A percentile compares a stretch with the other conserved stretches of the same genome.
Conservation (phyloP, 768 basidiomycete species). For the Gloeopeniophorella convolvens region DNA sequence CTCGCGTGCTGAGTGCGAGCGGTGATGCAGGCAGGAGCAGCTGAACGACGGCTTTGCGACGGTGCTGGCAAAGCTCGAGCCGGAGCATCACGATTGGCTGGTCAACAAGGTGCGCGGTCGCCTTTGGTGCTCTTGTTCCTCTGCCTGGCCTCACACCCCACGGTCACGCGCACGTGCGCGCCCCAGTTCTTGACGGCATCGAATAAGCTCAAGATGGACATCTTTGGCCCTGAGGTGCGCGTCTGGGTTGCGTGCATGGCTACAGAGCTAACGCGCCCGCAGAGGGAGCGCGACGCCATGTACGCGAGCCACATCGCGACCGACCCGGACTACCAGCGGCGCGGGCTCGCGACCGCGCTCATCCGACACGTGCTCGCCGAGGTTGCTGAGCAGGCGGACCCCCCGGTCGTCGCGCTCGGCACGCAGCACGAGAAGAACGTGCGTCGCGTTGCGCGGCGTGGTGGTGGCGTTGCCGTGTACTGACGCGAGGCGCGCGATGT, state of each 20-base stretch:
- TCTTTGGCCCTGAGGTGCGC: background rate
- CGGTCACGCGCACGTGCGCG: too few species aligned
- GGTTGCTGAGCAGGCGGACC: background rate
- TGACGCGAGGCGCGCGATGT: background rate
- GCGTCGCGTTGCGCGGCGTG: background rate
- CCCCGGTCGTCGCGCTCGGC: background rate
- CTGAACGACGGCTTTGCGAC: background rate
- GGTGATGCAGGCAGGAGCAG: background rate
- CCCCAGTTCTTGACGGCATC: background rate
- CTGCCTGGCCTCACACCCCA: background rate
- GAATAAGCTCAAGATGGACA: background rate
- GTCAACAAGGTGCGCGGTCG: slow-evolving; percentile 4
- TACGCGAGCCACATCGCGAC: slow-evolving; percentile 5
- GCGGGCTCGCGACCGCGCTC: background rate
- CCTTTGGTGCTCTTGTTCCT: too few species aligned
- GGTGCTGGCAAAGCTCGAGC: background rate
- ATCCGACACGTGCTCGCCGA: background rate
- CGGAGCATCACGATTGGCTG: background rate
- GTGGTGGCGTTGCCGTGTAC: background rate
- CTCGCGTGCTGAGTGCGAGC: too few species aligned
- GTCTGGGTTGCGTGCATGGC: background rate
- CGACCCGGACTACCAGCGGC: background rate
- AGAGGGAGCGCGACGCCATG: slow-evolving; percentile 4
- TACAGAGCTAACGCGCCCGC: background rate
- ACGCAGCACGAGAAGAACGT: slow-evolving; percentile 6